Conservation (phyloP, 495 filamentous ascomycete genomes). For the Penicillium steckii region DNA sequence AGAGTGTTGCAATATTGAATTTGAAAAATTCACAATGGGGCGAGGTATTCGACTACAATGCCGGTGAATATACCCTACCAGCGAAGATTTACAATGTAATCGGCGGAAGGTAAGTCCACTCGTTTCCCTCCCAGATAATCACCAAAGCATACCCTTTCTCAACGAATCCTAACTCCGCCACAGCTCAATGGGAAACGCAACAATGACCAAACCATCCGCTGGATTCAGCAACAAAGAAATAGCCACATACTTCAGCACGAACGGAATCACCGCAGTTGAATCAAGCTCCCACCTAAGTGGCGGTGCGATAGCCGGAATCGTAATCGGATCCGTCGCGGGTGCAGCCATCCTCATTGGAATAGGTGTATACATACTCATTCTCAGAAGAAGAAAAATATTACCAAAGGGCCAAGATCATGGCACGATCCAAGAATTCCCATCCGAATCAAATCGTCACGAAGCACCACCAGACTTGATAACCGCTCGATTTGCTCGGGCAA, state of each 20-base stretch:
- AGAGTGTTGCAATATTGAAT: slow-evolving; percentile 35
- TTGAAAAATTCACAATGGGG: slow-evolving; percentile 36
- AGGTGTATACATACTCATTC: neutral
- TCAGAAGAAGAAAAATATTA: neutral
- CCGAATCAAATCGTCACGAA: too few relatives aligned
- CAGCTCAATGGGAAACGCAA: slow-evolving; percentile 19
- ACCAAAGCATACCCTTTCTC: neutral
- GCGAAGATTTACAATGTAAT: slow-evolving; percentile 15
- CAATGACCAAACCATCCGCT: slow-evolving; percentile 9
- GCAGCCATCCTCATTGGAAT: neutral
- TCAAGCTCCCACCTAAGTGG: neutral
- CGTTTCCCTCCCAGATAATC: neutral
- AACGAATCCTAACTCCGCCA: slow-evolving; percentile 4
- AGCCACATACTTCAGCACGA: slow-evolving; percentile 19
- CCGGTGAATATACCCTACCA: slow-evolving; percentile 27
- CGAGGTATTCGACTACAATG: slow-evolving; percentile 26
- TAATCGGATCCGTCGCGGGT: slow-evolving; percentile 49
- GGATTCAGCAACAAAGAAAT: slow-evolving; percentile 21
- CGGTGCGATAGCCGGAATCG: slow-evolving; percentile 54
- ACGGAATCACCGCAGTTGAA: neutral
- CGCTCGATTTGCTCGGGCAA: neutral
- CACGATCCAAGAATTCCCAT: too few relatives aligned
- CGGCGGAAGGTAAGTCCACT: slow-evolving; percentile 24
- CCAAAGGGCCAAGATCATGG: neutral
- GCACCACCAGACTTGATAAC: neutral